These are phyloP conservation scores for Circinella umbellata DNA, from an alignment of 371 early-diverging fungal genomes.

Conservation along the genomic window DNA sequence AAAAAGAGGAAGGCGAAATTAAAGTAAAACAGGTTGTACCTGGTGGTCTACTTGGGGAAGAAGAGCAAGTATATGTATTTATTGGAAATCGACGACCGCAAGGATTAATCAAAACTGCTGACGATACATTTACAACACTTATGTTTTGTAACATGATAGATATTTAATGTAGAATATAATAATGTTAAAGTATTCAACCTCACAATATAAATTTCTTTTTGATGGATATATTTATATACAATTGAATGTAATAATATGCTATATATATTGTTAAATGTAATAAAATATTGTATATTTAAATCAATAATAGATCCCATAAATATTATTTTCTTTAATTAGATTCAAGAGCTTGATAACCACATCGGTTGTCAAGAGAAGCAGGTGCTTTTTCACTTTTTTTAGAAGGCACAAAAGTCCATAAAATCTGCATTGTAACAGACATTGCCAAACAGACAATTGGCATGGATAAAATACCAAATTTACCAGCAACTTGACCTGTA, in stretches of 20 bases:
- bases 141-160: constrained; percentile 51
- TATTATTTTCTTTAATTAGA: too few species aligned
- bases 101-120: constrained; percentile 51
- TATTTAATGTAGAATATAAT: background rate
- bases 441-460: constrained; percentile 27
- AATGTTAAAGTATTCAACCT: too few species aligned
- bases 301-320: too few species aligned
- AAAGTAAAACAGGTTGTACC: constrained; percentile 17
- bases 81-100: constrained; percentile 38
- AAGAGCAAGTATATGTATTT: constrained; percentile 56
- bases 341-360: background rate
- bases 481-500: constrained; percentile 31
- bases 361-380: background rate
- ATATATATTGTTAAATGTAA: too few species aligned
- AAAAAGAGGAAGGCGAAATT: background rate
- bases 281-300: too few species aligned
- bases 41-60: constrained; percentile 48
- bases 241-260: too few species aligned
- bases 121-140: constrained; percentile 60
- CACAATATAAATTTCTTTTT: too few species aligned
- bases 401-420: constrained; percentile 30
- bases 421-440: constrained; percentile 26
- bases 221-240: too few species aligned
- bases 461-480: constrained; percentile 29
- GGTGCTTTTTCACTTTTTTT: background rate